A percentile compares a stretch with the other conserved stretches of the same genome.
phyloP scores from a whole-genome alignment of 345 rosid genomes.

The Sisymbrium irio region DNA sequence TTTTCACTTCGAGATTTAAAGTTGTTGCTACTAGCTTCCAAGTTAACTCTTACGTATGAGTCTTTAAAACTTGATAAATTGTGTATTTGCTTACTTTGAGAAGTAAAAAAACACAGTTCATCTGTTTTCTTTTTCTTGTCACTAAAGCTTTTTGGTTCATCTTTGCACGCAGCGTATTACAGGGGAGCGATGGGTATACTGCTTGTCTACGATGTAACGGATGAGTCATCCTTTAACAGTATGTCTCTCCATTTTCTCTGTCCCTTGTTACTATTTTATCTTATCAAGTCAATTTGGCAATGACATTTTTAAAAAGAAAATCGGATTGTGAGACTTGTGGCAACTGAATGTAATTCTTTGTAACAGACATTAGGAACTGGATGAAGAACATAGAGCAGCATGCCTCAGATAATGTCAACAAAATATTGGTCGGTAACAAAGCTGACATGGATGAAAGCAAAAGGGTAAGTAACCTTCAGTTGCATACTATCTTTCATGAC shows the following conservation, averaged over 20 bases:
- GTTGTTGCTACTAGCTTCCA: neutral
- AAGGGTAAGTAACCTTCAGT: slow-evolving; percentile 49
- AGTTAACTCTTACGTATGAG: too few relatives aligned
- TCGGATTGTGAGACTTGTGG: neutral
- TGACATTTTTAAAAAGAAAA: neutral
- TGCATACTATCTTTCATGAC: slow-evolving; percentile 3
- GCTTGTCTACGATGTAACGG: slow-evolving; percentile 92
- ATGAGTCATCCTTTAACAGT: slow-evolving; percentile 93
- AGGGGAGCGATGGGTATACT: slow-evolving; percentile 96
- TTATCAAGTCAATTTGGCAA: neutral
- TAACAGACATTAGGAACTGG: slow-evolving; percentile 92
- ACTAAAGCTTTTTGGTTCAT: neutral
- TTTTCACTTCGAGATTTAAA: neutral
- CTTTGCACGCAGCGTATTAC: slow-evolving; percentile 64
- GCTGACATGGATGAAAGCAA: slow-evolving; percentile 99
- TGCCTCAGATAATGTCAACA: slow-evolving; percentile 96
- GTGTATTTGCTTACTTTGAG: neutral
- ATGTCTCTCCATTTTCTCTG: slow-evolving; percentile 21
- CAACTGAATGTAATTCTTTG: neutral
- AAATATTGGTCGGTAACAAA: slow-evolving; percentile 92
- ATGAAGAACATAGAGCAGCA: slow-evolving; percentile 97
- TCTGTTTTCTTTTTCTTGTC: neutral
- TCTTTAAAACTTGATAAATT: too few relatives aligned
- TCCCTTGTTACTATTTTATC: neutral
- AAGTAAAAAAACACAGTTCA: neutral